Evolutionary conservation across 1,284 basidiomycete genomes (phyloP), one percentile per base, ranked within the genome.

Genomic region (Sanguinoderma infundibulare): DNA sequence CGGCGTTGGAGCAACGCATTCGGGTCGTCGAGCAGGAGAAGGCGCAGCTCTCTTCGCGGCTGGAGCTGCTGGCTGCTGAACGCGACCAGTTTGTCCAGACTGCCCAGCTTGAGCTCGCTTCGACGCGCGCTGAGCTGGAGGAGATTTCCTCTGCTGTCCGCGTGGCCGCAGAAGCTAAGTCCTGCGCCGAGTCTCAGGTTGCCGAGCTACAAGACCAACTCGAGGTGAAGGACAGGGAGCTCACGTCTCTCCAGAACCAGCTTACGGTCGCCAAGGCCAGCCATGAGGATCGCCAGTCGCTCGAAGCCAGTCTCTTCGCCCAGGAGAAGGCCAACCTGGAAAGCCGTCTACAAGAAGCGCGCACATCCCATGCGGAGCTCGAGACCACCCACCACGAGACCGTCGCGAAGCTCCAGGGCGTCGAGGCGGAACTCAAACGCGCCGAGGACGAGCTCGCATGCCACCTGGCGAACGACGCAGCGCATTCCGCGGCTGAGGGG

Each of bases 141-240:
- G 55, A 63, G 15, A 50, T 57, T 1, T 53, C 59, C 1, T 28
- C 51, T 9, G 44, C 64, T 7, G 55, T 59, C 8, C 62, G 51
- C 1, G 57, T 46, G 1, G 50, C 64, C 8, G 57, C 67, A 49
- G 65, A 64, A 10, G 66, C 59, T 10, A 61, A 64, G 24, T 28
- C 44, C 1, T 24, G 61, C 12, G 50, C 69, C 17, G 68, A 72
- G 32, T 52, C 60, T 4, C 57, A 70, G 42, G 59, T 71, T 7
- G 51, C 58, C 10, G 47, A 65, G n/a, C 58, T 68, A 5, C 68
- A 67, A 17, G 54, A 64, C 10, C 68, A 70, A 14, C 64, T 77
- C 38, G 64, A 65, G 30, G 51, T 64, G 15, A 72, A 70, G 56
- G 66, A 75, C 14, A 63, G 66, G 32, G 75, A 81, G 35, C 59